Evolutionary conservation across 1,139 yeast species (phyloP).

Genomic region (Debaryomyces fabryi): DNA sequence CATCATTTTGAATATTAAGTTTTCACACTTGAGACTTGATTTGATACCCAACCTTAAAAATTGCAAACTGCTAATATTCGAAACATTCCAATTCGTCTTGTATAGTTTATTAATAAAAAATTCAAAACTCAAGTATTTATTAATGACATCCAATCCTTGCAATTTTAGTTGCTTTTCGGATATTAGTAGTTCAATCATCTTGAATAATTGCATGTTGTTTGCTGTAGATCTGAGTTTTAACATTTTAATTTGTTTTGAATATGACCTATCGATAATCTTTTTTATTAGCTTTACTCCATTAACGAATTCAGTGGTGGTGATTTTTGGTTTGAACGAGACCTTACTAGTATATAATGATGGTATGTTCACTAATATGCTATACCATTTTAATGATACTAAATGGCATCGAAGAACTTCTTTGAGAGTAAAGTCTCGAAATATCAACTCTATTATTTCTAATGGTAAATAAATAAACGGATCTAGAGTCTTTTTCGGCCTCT

Average conservation of each 20-base stretch:
- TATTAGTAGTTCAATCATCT: slow-evolving; percentile 29
- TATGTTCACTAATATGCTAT: slow-evolving; percentile 25
- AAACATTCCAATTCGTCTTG: slow-evolving; percentile 30
- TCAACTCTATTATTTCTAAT: slow-evolving; percentile 30
- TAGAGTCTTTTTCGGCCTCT: slow-evolving; percentile 7
- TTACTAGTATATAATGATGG: slow-evolving; percentile 29
- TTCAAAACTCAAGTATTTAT: slow-evolving; percentile 29
- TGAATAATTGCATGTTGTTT: slow-evolving; percentile 25
- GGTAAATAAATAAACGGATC: slow-evolving; percentile 38
- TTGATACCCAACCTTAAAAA: slow-evolving; percentile 31
- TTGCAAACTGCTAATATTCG: slow-evolving; percentile 24
- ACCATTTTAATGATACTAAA: slow-evolving; percentile 39
- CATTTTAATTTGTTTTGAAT: slow-evolving; percentile 21
- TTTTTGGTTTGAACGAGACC: slow-evolving; percentile 27
- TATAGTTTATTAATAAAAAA: slow-evolving; percentile 26
- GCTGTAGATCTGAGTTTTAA: slow-evolving; percentile 30
- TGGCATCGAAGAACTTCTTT: slow-evolving; percentile 29
- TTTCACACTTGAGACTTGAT: slow-evolving; percentile 26
- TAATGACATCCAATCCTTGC: slow-evolving; percentile 29
- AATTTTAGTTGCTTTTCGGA: slow-evolving; percentile 24
- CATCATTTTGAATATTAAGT: slow-evolving; percentile 30
- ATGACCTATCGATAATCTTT: slow-evolving; percentile 20
- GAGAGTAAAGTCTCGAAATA: slow-evolving; percentile 29
- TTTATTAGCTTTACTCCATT: slow-evolving; percentile 32
- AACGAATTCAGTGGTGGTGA: slow-evolving; percentile 32